These are phyloP conservation scores for Trichosporon sp. DNA, from an alignment of 1,284 basidiomycete species.

Conservation along the genomic window DNA sequence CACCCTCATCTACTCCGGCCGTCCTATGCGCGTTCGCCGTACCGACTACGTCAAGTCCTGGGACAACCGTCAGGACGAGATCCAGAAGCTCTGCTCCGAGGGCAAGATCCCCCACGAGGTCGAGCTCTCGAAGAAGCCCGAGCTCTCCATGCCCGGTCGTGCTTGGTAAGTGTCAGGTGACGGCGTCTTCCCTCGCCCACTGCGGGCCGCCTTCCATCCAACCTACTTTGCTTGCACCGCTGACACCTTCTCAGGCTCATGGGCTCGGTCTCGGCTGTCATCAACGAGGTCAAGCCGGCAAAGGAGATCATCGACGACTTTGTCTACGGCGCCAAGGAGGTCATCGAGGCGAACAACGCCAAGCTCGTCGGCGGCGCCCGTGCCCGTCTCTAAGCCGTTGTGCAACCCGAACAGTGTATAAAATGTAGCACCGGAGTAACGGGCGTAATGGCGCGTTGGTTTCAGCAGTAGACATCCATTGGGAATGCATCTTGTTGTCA, in stretches of 20 bases:
- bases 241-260: constrained; percentile 53
- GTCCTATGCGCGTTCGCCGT: constrained; percentile 73
- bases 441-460: not conserved
- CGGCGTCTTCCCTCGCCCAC: no score
- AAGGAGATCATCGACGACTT: constrained; percentile 74
- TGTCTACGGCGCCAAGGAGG: constrained; percentile 42
- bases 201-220: not conserved
- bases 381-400: not conserved
- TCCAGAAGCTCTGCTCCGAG: constrained; percentile 63
- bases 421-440: not conserved
- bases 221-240: not conserved
- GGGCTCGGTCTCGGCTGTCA: constrained; percentile 69
- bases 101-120: constrained; percentile 68
- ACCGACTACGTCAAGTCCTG: constrained; percentile 75
- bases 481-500: not conserved
- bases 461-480: not conserved
- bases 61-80: constrained; percentile 46
- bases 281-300: constrained; percentile 70
- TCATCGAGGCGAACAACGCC: constrained; percentile 9
- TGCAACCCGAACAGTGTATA: not conserved
- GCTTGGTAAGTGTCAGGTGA: constrained; percentile 17
- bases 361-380: constrained; percentile 4
- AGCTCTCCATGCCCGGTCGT: constrained; percentile 18
- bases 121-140: constrained; percentile 54
- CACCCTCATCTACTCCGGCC: constrained; percentile 79